Evolutionary conservation across 192 early-diverging fungal genomes (phyloP), one percentile per base, ranked within the genome.

Genomic region (Funneliformis geosporum): DNA sequence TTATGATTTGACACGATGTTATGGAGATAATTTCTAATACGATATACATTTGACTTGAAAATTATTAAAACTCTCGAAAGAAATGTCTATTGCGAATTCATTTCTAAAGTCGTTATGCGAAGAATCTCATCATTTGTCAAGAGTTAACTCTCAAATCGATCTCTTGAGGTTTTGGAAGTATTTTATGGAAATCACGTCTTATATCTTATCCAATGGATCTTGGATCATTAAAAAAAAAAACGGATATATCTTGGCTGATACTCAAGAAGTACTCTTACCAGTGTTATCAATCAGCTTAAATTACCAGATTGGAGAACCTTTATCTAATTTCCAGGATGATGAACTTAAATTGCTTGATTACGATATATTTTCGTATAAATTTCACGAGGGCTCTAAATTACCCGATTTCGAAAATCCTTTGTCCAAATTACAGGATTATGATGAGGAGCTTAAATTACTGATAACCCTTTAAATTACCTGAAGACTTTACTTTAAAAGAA

Each of bases 1-100:
- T 8, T 60, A 50, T 42, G 78, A 82, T 14, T 25, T 81, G 59
- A 76, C 59, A 18, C 78, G 82, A 28, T 66, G 82, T 39, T 85
- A 83, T 80, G 84, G 84, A 14, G 72, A 79, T 11, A 76, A 78
- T 18, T 85, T 78, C 46, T 47, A 82, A 11, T 85, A 85, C 70
- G 82, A 81, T 83, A 80, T 66, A 40, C 77, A 28, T 85, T 81
- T 74, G 78, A 74, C 79, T 7, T 50, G 69, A 8, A 44, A 46
- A 46, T 65, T 65, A 44, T 61, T 76, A 14, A 18, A 33, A n/a
- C 50, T 42, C 9, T 18, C 14, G 18, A 39, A 44, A n/a, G 18
- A 44, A n/a, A 43, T 21, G 44, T 18, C 11, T 8, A 27, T 65
- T 64, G 21, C 25, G 12, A 7, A 44, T 39, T 18, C 0, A 14